These are phyloP conservation scores for Pinus tabuliformis DNA, from an alignment of 75 land plant species.

Conservation along the genomic window DNA sequence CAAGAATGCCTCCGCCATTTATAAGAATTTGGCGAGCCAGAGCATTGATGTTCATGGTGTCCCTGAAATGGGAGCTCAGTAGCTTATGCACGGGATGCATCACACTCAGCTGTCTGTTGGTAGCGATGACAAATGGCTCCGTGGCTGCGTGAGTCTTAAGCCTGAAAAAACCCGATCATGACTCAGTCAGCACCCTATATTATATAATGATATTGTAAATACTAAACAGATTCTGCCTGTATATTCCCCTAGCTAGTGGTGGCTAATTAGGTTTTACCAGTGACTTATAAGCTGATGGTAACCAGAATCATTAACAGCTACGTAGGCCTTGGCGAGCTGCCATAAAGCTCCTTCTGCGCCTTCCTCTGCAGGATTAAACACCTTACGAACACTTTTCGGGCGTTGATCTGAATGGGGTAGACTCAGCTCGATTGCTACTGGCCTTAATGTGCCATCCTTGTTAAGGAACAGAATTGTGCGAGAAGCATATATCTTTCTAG, in stretches of 20 bases:
- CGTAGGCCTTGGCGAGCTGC: slow-evolving; percentile 65
- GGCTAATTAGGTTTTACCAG: slow-evolving; percentile 33
- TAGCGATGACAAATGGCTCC: slow-evolving; percentile 67
- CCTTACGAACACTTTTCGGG: slow-evolving; percentile 24
- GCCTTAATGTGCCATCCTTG: slow-evolving; percentile 43
- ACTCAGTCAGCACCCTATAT: not conserved
- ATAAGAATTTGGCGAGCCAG: slow-evolving; percentile 43
- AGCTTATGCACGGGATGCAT: slow-evolving; percentile 65
- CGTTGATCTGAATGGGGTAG: slow-evolving; percentile 30
- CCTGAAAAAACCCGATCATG: slow-evolving; percentile 22
- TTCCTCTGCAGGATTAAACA: slow-evolving; percentile 34
- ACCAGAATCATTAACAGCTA: slow-evolving; percentile 53
- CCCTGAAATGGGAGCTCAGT: slow-evolving; percentile 58
- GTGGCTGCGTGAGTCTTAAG: slow-evolving; percentile 45
- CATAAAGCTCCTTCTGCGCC: slow-evolving; percentile 34
- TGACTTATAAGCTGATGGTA: slow-evolving; percentile 68
- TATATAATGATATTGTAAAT: not conserved
- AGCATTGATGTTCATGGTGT: slow-evolving; percentile 66
- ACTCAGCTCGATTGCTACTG: slow-evolving; percentile 72
- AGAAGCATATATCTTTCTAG: slow-evolving; percentile 51
- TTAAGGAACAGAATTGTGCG: slow-evolving; percentile 56
- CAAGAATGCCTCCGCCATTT: slow-evolving; percentile 52
- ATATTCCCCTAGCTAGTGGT: no score
- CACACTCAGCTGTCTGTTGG: slow-evolving; percentile 57
- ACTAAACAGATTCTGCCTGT: no score